Base-by-base conservation (phyloP, 2,329 filamentous ascomycete species). In the Canariomyces notabilis region DNA sequence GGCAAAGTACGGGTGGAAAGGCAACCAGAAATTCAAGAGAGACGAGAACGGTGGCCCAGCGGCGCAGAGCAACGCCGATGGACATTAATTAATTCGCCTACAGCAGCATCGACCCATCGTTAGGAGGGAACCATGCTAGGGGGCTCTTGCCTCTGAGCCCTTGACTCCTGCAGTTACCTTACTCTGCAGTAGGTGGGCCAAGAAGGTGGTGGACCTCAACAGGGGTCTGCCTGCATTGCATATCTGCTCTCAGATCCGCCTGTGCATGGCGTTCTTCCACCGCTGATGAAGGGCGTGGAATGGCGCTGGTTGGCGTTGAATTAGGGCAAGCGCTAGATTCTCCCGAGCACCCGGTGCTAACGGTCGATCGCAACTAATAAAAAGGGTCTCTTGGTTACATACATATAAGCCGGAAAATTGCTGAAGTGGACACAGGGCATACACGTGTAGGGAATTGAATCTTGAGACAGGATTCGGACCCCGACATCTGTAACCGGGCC, bases 31-130 rank as follows among this genome's bases (percentile, higher is more conserved):
- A 29, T 29, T 29, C 26, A 29, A 29, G 14, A 29, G 9, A 44
- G 32, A 29, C 32, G 26, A 44, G 42, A 44, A 37, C 23, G 42
- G 33, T 44, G 42, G 42, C 34, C 37, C 42, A 43, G 41, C 23
- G 38, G 39, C 41, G 41, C 44, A 48, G 38, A 29, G 23, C 21
- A 37, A 16, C 42, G 26, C 20, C 42, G 26, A 29, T 36, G 42
- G n/a, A n/a, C 39, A 45, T 45, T 45, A 45, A 45, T 45, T 45
- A 37, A 38, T 37, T 37, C 21, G 42, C 45, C 50, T 37, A 32
- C 42, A 45, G 29, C 42, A 20, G n/a, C 19, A 26, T 38, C 34
- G 35, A 42, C 23, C 41, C 37, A 44, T 19, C n/a, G 26, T n/a
- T 29, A 26, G 36, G 12, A n/a, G n/a, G n/a, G n/a, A n/a, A n/a